phyloP scores from a whole-genome alignment of 371 early-diverging fungal genomes.

The Circinella minor region DNA sequence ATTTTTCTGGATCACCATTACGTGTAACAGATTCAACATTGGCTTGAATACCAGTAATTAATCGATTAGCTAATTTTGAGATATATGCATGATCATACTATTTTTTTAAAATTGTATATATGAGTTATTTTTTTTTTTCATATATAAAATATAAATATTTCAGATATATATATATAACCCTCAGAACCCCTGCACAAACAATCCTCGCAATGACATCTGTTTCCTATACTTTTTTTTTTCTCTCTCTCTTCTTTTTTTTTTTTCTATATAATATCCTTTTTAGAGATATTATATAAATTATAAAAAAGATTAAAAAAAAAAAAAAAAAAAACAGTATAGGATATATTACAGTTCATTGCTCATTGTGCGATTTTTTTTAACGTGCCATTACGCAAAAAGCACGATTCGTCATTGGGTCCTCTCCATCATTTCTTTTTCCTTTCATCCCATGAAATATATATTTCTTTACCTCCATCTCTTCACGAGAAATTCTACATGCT shows the following conservation, averaged over 20 bases:
- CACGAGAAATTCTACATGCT: slow-evolving; percentile 87
- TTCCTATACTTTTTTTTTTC: not conserved
- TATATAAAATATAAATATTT: slow-evolving; percentile 4
- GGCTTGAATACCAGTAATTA: slow-evolving; percentile 81
- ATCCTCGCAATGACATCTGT: slow-evolving; percentile 47
- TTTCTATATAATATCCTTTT: not conserved
- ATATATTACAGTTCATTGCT: slow-evolving; percentile 32
- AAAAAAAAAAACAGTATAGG: too few species aligned
- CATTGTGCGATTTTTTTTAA: slow-evolving; percentile 27
- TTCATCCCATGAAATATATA: not conserved
- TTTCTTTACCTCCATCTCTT: slow-evolving; percentile 85
- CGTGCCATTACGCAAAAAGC: slow-evolving; percentile 22
- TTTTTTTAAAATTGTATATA: not conserved
- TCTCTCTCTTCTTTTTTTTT: too few species aligned
- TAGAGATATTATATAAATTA: too few species aligned
- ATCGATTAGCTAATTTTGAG: slow-evolving; percentile 73
- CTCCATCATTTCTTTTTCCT: not conserved
- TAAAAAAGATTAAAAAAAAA: too few species aligned
- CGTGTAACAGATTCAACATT: slow-evolving; percentile 84
- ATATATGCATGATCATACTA: slow-evolving; percentile 87
- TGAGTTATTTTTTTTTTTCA: not conserved
- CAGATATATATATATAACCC: slow-evolving; percentile 21
- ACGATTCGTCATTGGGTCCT: slow-evolving; percentile 23
- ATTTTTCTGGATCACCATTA: slow-evolving; percentile 84
- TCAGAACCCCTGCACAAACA: slow-evolving; percentile 77